Base-by-base conservation (phyloP, 2,329 filamentous ascomycete genomes). In the Microdochium paspali region DNA sequence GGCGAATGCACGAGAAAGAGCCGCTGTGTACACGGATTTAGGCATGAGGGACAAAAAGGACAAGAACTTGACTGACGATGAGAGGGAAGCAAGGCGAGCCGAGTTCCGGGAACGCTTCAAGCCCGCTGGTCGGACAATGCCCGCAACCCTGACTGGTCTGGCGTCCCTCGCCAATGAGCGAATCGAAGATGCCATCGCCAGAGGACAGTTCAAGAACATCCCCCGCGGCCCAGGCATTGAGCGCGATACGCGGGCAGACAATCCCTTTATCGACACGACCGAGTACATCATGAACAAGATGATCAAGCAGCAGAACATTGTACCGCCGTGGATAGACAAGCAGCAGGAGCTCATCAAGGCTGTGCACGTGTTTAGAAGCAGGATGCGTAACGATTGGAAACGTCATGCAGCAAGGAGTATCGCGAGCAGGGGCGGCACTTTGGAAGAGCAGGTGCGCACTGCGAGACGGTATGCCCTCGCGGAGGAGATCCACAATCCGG, bases 271-370 rank as follows among this genome's bases (percentile, higher is more conserved):
- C 49, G 89, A 97, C 60, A 97, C 91, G 0, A 97, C 93, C 0
- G 91, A 97, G 66, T 96, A 96, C 63, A 87, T 97, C 57, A 85
- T 97, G 85, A 97, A 98, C 68, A 93, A 94, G 67, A 96, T 97
- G 71, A 96, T 98, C 53, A 87, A 96, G 67, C 85, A 86, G 49
- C 93, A 98, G 65, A 90, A 95, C 20, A 87, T 97, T 50, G 88
- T 95, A 1, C 93, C 93, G 1, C 91, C 91, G 0, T 98, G 93
- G 93, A 97, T 98, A 50, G 93, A 98, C 66, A 97, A 96, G 67
- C 93, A 98, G 64, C 91, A 97, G 61, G 90, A 96, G 58, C 70
- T 97, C 5, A 76, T 82, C 10, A 81, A 79, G 50, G 77, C 86
- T 0, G 77, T 83, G 1, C 76, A 73, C 12, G 73, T 74, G 1